These are phyloP conservation scores for Fusarium nurragi DNA, from an alignment of 2,329 filamentous ascomycete species.

Conservation along the genomic window DNA sequence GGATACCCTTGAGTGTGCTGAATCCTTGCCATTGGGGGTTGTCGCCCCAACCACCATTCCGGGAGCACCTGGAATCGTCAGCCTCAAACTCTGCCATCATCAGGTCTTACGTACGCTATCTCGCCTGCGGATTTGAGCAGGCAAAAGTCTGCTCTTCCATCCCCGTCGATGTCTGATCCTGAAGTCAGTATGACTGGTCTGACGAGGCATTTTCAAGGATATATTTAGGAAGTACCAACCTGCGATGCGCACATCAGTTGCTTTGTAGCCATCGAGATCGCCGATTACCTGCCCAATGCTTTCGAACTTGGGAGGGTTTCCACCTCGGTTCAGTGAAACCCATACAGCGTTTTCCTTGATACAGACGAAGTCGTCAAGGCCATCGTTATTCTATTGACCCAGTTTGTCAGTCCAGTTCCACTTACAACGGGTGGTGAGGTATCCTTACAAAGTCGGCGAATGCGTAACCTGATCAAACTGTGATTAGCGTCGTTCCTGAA, in stretches of 20 bases:
- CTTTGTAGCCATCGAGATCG: background rate
- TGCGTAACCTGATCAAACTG: background rate
- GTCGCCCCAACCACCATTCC: background rate
- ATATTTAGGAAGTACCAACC: background rate
- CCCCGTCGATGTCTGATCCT: background rate
- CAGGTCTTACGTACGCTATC: background rate
- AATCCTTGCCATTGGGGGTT: background rate
- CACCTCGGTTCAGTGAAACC: background rate
- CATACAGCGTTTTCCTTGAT: background rate
- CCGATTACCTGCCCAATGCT: background rate
- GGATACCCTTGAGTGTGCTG: background rate
- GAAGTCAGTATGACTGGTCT: background rate
- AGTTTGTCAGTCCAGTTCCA: background rate
- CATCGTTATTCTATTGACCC: background rate
- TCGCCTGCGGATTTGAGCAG: background rate
- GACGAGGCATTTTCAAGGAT: too few species aligned
- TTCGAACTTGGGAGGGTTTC: background rate
- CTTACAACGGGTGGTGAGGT: fast-evolving
- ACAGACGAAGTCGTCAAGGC: background rate
- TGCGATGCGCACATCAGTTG: background rate
- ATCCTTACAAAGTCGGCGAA: background rate
- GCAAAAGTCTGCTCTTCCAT: background rate
- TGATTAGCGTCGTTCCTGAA: background rate
- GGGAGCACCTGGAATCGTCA: background rate
- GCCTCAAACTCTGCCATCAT: too few species aligned